Evolutionary conservation across 805 yeast species (phyloP).

Genomic region (Lipomyces starkeyi): DNA sequence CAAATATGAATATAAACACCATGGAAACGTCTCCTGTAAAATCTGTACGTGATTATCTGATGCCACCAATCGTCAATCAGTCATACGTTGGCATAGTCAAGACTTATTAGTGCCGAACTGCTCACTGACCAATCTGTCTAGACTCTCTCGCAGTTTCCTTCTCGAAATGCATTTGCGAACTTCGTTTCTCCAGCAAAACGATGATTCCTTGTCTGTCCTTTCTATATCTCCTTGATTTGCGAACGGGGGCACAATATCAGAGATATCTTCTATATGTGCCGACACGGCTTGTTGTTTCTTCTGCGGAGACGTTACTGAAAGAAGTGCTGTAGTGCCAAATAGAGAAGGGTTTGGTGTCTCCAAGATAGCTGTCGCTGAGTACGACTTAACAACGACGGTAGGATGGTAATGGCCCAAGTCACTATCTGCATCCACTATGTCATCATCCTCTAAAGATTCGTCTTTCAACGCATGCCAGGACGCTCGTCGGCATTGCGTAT

Average conservation of each 20-base stretch:
- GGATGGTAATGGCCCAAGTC: constrained; percentile 5
- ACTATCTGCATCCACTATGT: constrained; percentile 13
- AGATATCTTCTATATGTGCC: constrained; percentile 11
- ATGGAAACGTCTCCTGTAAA: background rate
- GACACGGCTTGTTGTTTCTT: constrained; percentile 9
- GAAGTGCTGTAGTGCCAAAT: background rate
- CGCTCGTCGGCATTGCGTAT: background rate
- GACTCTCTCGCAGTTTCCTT: constrained; percentile 25
- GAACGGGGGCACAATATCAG: constrained; percentile 1
- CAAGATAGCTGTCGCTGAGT: background rate
- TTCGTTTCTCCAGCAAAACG: constrained; percentile 36
- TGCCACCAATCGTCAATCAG: background rate
- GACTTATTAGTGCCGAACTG: constrained; percentile 5
- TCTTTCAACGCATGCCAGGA: background rate
- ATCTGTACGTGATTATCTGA: background rate
- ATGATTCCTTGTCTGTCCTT: constrained; percentile 9
- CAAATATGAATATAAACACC: background rate
- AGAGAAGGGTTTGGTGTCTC: background rate
- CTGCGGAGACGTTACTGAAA: background rate
- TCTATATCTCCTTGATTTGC: constrained; percentile 3
- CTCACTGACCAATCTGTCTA: constrained; percentile 23
- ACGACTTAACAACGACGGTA: background rate
- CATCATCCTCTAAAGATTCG: constrained; percentile 8
- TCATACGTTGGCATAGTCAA: background rate
- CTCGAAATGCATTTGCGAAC: constrained; percentile 34